Evolutionary conservation across 345 rosid genomes (phyloP).

Genomic region (Lagerstroemia speciosa): DNA sequence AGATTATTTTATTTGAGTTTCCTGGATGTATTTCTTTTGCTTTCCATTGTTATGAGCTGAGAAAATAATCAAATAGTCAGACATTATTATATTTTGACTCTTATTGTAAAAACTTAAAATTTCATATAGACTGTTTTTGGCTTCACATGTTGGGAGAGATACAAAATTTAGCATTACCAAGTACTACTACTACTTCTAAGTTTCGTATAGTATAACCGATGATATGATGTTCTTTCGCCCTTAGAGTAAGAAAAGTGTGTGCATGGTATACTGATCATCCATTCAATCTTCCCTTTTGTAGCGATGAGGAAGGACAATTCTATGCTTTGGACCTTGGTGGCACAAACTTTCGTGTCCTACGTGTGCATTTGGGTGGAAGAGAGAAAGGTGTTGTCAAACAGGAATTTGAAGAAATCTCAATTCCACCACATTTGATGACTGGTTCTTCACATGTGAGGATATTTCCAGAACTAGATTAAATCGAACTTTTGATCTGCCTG

Average conservation of each 20-base stretch:
- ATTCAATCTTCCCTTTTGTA: background rate
- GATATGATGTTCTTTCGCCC: too few species aligned
- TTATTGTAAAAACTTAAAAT: background rate
- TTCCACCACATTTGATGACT: slow-evolving; percentile 83
- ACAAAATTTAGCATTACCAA: too few species aligned
- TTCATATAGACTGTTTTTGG: too few species aligned
- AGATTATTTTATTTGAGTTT: too few species aligned
- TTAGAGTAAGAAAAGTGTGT: too few species aligned
- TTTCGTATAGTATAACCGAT: too few species aligned
- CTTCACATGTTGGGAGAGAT: too few species aligned
- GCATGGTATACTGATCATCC: background rate
- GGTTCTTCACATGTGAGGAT: slow-evolving; percentile 61
- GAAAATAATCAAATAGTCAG: too few species aligned
- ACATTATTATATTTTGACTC: background rate
- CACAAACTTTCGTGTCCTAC: slow-evolving; percentile 74
- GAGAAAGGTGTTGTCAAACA: slow-evolving; percentile 47
- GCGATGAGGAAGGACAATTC: background rate
- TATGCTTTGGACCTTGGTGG: slow-evolving; percentile 88
- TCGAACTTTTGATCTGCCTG: background rate
- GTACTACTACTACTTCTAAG: too few species aligned
- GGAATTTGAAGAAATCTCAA: slow-evolving; percentile 76
- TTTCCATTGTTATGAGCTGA: too few species aligned
- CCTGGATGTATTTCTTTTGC: too few species aligned
- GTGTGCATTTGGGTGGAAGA: slow-evolving; percentile 76
- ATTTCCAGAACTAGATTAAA: background rate